phyloP scores from a whole-genome alignment of 805 yeast species.

The Lipomyces chichibuensis region DNA sequence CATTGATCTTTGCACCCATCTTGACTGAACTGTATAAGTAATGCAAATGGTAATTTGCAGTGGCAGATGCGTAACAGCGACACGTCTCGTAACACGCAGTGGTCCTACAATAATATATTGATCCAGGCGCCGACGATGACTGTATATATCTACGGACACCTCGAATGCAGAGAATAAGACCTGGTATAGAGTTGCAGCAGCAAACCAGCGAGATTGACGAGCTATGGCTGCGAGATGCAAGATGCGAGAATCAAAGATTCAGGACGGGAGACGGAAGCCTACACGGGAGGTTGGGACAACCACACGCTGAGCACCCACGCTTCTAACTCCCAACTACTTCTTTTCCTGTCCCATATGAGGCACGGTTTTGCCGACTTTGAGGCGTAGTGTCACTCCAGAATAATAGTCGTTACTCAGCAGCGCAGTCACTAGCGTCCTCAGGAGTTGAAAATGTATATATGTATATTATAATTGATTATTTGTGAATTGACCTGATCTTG shows the following conservation, averaged over 20 bases:
- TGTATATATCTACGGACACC: not conserved
- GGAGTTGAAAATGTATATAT: not conserved
- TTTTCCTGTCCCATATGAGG: no score
- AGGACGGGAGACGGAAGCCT: not conserved
- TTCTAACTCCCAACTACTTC: not conserved
- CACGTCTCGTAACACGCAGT: not conserved
- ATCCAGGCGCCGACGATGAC: not conserved
- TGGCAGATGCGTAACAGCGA: not conserved
- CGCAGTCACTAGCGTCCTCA: not conserved
- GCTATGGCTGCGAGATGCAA: not conserved
- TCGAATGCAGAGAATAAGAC: not conserved
- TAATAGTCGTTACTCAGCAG: not conserved
- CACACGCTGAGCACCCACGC: not conserved
- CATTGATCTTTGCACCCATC: conserved; percentile 18
- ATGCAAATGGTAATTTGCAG: not conserved
- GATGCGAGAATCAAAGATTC: not conserved
- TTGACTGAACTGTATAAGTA: not conserved
- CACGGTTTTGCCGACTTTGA: no score
- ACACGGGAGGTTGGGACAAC: not conserved
- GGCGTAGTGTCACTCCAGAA: not conserved
- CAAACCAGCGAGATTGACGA: not conserved
- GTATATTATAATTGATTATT: not conserved
- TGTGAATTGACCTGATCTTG: not conserved
- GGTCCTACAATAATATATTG: not conserved
- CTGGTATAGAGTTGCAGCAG: not conserved